Conservation (phyloP, 768 basidiomycete species). For the Candolleomyces aberdarensis region DNA sequence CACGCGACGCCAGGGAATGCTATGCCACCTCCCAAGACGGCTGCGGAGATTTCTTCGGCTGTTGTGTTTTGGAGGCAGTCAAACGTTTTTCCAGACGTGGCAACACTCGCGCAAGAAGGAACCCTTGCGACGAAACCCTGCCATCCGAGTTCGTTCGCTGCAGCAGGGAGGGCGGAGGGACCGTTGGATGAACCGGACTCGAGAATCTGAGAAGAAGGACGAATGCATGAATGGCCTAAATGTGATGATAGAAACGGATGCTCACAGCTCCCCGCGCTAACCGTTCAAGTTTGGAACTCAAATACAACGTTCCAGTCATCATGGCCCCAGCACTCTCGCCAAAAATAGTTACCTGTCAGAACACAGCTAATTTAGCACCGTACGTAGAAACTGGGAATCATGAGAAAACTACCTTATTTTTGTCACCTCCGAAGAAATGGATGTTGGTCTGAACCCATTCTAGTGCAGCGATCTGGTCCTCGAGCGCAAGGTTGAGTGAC, state of each 20-base stretch:
- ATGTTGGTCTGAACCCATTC: conserved; percentile 63
- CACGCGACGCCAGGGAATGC: conserved; percentile 23
- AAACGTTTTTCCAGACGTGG: conserved; percentile 28
- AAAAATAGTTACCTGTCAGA: conserved; percentile 42
- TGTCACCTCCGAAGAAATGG: conserved; percentile 55
- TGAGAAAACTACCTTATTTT: conserved; percentile 19
- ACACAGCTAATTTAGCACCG: not conserved
- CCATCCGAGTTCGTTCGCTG: conserved; percentile 33
- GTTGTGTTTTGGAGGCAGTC: conserved; percentile 26
- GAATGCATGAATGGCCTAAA: not conserved
- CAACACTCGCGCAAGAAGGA: conserved; percentile 26
- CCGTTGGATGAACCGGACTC: conserved; percentile 39
- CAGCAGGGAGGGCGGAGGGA: conserved; percentile 27
- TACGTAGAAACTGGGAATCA: not conserved
- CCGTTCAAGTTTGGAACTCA: conserved; percentile 29
- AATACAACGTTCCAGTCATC: conserved; percentile 34
- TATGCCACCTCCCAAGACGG: conserved; percentile 13
- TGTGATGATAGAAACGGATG: not conserved
- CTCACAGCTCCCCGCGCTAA: conserved; percentile 33
- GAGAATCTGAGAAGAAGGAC: conserved; percentile 31
- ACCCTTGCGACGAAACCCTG: conserved; percentile 35
- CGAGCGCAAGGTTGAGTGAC: conserved; percentile 44
- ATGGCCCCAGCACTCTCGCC: conserved; percentile 58
- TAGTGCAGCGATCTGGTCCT: conserved; percentile 43
- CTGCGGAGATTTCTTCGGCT: conserved; percentile 19